Evolutionary conservation across 2,329 filamentous ascomycete species (phyloP), one percentile per base, ranked within the genome.

Genomic region (Ceratocystis destructans): DNA sequence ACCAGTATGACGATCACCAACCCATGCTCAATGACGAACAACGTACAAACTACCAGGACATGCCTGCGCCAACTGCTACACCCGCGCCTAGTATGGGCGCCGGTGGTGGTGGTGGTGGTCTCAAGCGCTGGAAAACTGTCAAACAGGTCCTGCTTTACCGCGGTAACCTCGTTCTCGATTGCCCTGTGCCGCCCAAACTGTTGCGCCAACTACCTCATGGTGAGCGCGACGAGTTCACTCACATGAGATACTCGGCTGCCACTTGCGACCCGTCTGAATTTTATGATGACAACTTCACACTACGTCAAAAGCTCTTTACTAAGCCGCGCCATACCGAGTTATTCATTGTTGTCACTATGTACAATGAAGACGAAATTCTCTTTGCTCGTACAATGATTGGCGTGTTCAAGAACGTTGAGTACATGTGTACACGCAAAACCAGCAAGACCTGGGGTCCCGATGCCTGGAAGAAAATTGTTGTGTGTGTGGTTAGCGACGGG

Each of bases 401-500:
- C 75, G 91, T 99, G 4, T 93, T 97, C 80, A 97, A 99, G 79
- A 99, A 99, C 75, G 90, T 99, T 71, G 93, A 96, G 75, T 92
- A 93, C 79, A 96, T 99, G 89, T 96, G 94, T 76, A 90, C 89
- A 68, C 85, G 93, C 62, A 90, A 87, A 59, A 90, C 88, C 74
- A 96, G 91, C 77, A 96, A 96, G 78, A 97, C 93, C 0, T 99
- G 94, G 94, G 94, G 94, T 70, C 94, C 95, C 75, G 90, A 96
- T 72, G 92, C 93, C 3, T 99, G 94, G 94, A 97, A 99, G 80
- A 99, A 99, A 80, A 97, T 99, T 72, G 94, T 99, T 8, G 94
- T 99, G 10, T 97, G 93, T 75, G 86, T 99, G 57, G 94, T 99
- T 70, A 96, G 91, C 72, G 94, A 99, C 73, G 94, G 94, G 68